Conservation (phyloP, 331 rosid species). For the Rhamnella rubrinervis region DNA sequence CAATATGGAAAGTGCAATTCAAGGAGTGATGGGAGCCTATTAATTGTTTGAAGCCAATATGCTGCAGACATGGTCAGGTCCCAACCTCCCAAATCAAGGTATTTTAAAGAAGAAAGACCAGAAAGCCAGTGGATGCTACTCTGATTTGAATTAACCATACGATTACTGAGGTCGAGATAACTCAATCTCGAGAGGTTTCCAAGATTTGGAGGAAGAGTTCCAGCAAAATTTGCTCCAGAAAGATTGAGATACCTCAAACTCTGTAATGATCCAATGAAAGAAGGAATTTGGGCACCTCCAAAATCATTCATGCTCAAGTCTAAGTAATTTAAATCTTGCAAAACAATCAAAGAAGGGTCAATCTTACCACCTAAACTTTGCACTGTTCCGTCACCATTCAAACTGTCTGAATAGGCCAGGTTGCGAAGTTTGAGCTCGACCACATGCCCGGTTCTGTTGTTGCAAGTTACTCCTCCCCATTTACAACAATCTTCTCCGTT, state of each 20-base stretch:
- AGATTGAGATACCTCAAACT: conserved; percentile 33
- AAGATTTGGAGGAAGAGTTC: conserved; percentile 17
- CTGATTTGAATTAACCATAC: neutral
- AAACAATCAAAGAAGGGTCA: conserved; percentile 25
- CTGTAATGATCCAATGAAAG: conserved; percentile 29
- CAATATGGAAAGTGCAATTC: conserved; percentile 16
- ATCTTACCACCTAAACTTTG: conserved; percentile 19
- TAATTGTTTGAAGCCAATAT: conserved; percentile 26
- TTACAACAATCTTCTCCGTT: conserved; percentile 21
- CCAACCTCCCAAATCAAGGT: conserved; percentile 24
- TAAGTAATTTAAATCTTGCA: conserved; percentile 30
- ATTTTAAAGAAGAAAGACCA: conserved; percentile 18
- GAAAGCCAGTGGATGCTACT: conserved; percentile 35
- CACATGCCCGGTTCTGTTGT: neutral
- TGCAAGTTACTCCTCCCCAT: conserved; percentile 23
- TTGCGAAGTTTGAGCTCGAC: conserved; percentile 12
- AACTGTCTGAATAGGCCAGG: neutral
- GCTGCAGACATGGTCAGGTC: conserved; percentile 16
- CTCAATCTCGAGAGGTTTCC: conserved; percentile 41
- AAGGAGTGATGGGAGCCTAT: conserved; percentile 20
- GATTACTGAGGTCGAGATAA: conserved; percentile 34
- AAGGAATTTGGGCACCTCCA: conserved; percentile 21
- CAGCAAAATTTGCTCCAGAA: conserved; percentile 21
- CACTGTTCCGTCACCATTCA: neutral
- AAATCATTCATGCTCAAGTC: conserved; percentile 42